Evolutionary conservation across 345 rosid species (phyloP), one percentile per base, ranked within the genome.

Genomic region (Lumnitzera racemosa): DNA sequence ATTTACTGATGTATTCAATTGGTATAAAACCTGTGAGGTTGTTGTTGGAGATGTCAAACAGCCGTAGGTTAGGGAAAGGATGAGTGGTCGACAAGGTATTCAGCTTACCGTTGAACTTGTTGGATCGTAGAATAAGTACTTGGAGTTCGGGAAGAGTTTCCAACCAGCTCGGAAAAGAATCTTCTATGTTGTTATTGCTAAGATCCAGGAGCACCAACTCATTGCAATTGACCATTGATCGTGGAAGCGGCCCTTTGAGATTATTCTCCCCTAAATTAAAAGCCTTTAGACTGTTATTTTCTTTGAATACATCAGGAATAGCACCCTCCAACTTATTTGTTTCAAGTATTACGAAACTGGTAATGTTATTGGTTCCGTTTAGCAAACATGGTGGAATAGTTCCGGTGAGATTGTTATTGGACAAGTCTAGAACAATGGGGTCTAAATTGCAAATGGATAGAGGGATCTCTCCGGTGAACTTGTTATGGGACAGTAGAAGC

Each of bases 141-240:
- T 69, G 63, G 4, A 75, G 54, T 1, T 7, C 4, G 0, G 57
- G 49, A 11, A 78, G 74, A 60, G 53, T 6, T 63, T 12, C 66
- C 55, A 69, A 61, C 72, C 70, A 69, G 46, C 11, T 6, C 0
- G 77, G 79, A 12, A 78, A 71, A 2, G 50, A 53, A 25, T 47
- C 77, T 2, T 63, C 17, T 2, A 73, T 46, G 15, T 46, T 51
- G 24, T 78, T 76, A 20, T 70, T 67, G 2, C 75, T 53, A 0
- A 69, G 46, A 64, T 72, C 65, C 0, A 72, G 7, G 3, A 54
- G 53, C 61, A 63, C 49, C 9, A 72, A 43, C 0, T 0, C 2
- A 4, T 2, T 53, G 59, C 80, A 72, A 47, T 56, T 70, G 24
- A 20, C 52, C 14, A 76, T 13, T 31, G 70, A 69, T 25, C 13